Percentiles rank a stretch among this genome's conserved stretches.
Conservation (phyloP, 192 early-diverging fungal genomes). For the Coemansia guatemalensis region DNA sequence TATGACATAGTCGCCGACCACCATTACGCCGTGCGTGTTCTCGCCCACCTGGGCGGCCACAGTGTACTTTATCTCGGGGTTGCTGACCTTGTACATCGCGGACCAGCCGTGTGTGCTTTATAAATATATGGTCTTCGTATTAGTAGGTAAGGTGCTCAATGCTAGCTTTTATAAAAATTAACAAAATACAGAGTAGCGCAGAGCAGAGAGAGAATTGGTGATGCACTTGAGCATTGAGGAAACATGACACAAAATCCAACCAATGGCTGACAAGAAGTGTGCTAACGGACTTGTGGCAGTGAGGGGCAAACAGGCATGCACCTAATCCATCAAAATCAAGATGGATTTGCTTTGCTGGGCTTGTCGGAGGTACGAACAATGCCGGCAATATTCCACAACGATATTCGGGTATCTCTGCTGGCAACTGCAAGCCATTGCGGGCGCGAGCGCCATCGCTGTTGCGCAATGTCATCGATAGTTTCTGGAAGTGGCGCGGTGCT, state of each 20-base stretch:
- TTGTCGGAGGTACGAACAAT: not conserved
- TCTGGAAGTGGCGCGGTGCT: slow-evolving; percentile 9
- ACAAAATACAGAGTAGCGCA: slow-evolving; percentile 1
- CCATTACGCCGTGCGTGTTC: slow-evolving; percentile 65
- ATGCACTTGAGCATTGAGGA: too few relatives aligned
- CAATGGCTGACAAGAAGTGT: not conserved
- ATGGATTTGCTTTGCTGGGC: not conserved
- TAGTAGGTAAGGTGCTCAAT: not conserved
- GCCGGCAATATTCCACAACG: slow-evolving; percentile 29
- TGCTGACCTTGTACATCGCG: slow-evolving; percentile 46
- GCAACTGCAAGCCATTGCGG: slow-evolving; percentile 47
- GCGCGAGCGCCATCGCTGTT: slow-evolving; percentile 38
- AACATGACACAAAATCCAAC: too few relatives aligned
- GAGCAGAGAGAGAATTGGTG: not conserved
- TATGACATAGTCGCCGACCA: slow-evolving; percentile 83
- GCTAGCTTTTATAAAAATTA: too few relatives aligned
- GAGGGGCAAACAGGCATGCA: not conserved
- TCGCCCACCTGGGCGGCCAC: slow-evolving; percentile 69
- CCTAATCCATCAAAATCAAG: not conserved
- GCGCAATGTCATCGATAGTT: slow-evolving; percentile 22
- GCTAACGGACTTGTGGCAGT: not conserved
- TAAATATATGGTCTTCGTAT: too few relatives aligned
- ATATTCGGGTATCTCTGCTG: slow-evolving; percentile 44
- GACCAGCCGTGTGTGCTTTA: too few relatives aligned
- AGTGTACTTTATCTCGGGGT: slow-evolving; percentile 47